Conservation (phyloP, 441 rosid species). For the Jatropha podagrica region DNA sequence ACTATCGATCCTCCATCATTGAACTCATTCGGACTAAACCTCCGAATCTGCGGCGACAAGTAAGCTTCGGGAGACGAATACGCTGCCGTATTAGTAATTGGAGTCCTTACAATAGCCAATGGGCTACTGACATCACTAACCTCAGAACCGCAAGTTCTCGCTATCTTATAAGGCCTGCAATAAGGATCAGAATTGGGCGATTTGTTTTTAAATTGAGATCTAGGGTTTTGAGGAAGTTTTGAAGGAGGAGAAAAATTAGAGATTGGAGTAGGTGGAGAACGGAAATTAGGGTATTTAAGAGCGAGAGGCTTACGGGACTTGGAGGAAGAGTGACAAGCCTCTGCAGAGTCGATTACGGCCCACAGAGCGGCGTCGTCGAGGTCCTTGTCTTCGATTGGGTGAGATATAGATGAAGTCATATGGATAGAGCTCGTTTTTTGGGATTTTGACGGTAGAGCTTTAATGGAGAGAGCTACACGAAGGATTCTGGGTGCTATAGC, state of each 20-base stretch:
- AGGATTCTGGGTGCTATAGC: no score
- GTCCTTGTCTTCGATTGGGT: constrained; percentile 73
- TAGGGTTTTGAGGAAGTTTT: constrained; percentile 34
- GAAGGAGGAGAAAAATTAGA: constrained; percentile 46
- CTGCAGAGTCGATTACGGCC: constrained; percentile 92
- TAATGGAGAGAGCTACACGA: no score
- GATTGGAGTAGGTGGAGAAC: constrained; percentile 56
- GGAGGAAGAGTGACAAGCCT: constrained; percentile 59
- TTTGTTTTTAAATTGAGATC: constrained; percentile 16
- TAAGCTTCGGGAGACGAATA: constrained; percentile 53
- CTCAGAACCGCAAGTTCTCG: constrained; percentile 47
- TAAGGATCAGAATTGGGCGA: constrained; percentile 30
- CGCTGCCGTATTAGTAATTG: constrained; percentile 23
- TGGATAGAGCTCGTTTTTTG: no score
- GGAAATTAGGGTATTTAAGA: constrained; percentile 51
- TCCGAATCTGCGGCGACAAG: constrained; percentile 65
- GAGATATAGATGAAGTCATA: constrained; percentile 11
- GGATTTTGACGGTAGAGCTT: no score
- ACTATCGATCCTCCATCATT: constrained; percentile 28
- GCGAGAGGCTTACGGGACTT: constrained; percentile 58
- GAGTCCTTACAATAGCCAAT: constrained; percentile 47
- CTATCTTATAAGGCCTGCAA: constrained; percentile 51
- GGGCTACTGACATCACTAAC: constrained; percentile 52
- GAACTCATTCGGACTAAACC: constrained; percentile 18
- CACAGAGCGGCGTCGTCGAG: constrained; percentile 89